phyloP scores from a whole-genome alignment of 1,284 basidiomycete species.

The Tylopilus sp. region DNA sequence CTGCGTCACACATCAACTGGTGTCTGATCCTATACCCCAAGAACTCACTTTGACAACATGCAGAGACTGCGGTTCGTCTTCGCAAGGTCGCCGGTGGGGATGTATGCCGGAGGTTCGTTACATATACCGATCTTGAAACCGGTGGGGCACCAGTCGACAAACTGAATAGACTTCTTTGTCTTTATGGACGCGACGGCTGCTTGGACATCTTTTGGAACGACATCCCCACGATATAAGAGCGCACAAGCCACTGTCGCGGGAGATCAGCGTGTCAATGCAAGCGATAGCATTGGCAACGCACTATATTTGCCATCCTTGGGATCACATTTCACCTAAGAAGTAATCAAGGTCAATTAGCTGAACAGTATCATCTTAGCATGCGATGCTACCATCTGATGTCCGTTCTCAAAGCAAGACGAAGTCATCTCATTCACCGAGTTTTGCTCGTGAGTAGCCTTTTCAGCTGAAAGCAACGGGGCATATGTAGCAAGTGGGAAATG shows the following conservation, averaged over 20 bases:
- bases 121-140: conserved; percentile 98
- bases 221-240: conserved; percentile 91
- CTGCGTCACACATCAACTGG: conserved; percentile 38
- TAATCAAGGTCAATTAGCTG: conserved; percentile 9
- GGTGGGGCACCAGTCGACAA: conserved; percentile 98
- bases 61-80: conserved; percentile 93
- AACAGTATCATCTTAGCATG: not conserved
- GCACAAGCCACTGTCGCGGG: conserved; percentile 73
- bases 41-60: conserved; percentile 83
- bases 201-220: conserved; percentile 96
- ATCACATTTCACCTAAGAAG: conserved; percentile 79
- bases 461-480: conserved; percentile 89
- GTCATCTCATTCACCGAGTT: conserved; percentile 99
- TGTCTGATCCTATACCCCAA: not conserved
- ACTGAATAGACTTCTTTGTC: conserved; percentile 96
- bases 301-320: conserved; percentile 97
- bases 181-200: conserved; percentile 93
- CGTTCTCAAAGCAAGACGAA: conserved; percentile 95
- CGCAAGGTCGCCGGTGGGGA: conserved; percentile 94
- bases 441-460: conserved; percentile 91
- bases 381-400: conserved; percentile 88
- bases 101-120: conserved; percentile 89
- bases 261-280: not conserved
- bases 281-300: conserved; percentile 38
- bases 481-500: conserved; percentile 98